Conservation (phyloP, 441 rosid species). For the Cnidoscolus chayamansa region DNA sequence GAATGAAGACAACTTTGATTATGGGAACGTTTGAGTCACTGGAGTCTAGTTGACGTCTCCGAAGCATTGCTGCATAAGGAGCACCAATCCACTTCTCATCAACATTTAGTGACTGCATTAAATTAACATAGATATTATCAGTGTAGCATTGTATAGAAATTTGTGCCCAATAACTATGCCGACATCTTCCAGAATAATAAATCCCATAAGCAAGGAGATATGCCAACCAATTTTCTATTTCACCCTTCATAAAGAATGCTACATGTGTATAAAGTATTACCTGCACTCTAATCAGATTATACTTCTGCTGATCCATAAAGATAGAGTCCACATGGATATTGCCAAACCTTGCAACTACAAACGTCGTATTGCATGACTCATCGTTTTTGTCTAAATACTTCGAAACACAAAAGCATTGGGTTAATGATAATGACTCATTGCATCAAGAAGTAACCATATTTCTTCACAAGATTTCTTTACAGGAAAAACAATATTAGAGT, state of each 20-base stretch:
- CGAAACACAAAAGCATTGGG: constrained; percentile 32
- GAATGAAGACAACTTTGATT: constrained; percentile 53
- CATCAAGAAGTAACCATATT: constrained; percentile 1
- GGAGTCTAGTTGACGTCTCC: constrained; percentile 56
- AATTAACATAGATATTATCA: constrained; percentile 26
- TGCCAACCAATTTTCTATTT: constrained; percentile 19
- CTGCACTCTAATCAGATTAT: constrained; percentile 71
- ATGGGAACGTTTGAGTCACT: constrained; percentile 48
- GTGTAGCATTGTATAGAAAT: background rate
- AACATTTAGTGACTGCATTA: constrained; percentile 62
- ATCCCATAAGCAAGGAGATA: constrained; percentile 16
- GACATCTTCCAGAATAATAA: constrained; percentile 23
- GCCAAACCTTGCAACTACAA: constrained; percentile 61
- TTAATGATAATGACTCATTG: constrained; percentile 6
- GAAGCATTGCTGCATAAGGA: constrained; percentile 91
- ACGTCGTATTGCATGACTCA: constrained; percentile 46
- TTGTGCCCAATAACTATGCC: constrained; percentile 2
- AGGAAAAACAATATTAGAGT: background rate
- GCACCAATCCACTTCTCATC: constrained; percentile 83
- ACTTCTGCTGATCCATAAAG: constrained; percentile 63
- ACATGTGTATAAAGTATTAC: constrained; percentile 38
- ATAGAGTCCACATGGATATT: constrained; percentile 60
- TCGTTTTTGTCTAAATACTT: constrained; percentile 55
- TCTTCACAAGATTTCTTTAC: background rate
- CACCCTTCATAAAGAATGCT: constrained; percentile 13